These are phyloP conservation scores for Polychytrium aggregatum DNA, from an alignment of 192 early-diverging fungal genomes.

Conservation along the genomic window DNA sequence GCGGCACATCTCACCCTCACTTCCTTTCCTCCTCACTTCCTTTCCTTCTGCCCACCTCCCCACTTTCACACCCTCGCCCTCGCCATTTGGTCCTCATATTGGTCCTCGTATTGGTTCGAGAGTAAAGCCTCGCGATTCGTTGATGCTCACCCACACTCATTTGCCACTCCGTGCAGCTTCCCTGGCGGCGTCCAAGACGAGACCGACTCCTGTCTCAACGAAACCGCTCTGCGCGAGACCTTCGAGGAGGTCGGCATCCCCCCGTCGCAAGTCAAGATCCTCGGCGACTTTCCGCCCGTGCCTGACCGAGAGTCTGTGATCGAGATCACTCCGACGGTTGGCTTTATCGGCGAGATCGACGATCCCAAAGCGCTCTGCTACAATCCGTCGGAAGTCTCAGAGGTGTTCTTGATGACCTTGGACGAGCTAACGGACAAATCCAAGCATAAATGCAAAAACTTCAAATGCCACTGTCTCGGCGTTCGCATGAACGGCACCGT, in stretches of 20 bases:
- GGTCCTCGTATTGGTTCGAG: no score
- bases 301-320: slow-evolving; percentile 49
- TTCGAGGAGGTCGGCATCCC: slow-evolving; percentile 61
- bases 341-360: slow-evolving; percentile 30
- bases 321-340: slow-evolving; percentile 52
- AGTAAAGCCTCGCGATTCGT: no score
- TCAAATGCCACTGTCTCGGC: no score
- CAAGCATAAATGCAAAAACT: slow-evolving; percentile 25
- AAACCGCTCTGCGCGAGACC: slow-evolving; percentile 71
- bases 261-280: slow-evolving; percentile 29
- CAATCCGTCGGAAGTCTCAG: slow-evolving; percentile 57
- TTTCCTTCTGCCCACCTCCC: no score
- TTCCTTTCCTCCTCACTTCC: no score
- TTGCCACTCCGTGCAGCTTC: slow-evolving; percentile 6
- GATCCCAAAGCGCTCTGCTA: slow-evolving; percentile 28
- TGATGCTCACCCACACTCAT: not conserved
- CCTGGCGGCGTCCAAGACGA: slow-evolving; percentile 38
- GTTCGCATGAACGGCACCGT: slow-evolving; percentile 38
- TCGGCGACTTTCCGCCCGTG: slow-evolving; percentile 40
- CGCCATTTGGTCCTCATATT: no score
- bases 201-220: slow-evolving; percentile 37
- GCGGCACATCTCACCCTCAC: no score
- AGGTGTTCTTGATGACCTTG: slow-evolving; percentile 57
- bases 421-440: slow-evolving; percentile 44
- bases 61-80: no score